Evolutionary conservation across 2,329 filamentous ascomycete genomes (phyloP), one percentile per base, ranked within the genome.

Genomic region (Aspergillus fumigatiaffinis): DNA sequence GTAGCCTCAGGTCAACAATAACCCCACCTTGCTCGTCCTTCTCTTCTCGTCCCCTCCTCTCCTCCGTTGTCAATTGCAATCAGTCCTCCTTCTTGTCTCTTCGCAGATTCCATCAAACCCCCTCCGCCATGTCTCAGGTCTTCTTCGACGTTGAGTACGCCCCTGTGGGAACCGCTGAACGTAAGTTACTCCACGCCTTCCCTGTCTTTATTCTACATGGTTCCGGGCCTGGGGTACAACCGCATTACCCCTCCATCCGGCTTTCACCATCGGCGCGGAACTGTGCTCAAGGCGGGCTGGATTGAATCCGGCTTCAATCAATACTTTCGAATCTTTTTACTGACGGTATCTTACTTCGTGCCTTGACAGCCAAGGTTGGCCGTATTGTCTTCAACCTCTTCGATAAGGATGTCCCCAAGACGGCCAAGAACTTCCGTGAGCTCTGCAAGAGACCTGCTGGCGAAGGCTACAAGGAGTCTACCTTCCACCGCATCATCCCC

Each of bases 401-500:
- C 84, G 84, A 93, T 75, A 84, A 91, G 66, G 83, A 87, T 61
- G 91, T 96, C 75, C 93, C 93, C 77, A 94, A 89, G 86, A 97
- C 93, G 56, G 82, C 84, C 68, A 82, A 84, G 77, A 94, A 94
- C 86, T 95, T 95, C 87, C 85, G 84, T 67, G 86, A 86, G 75
- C 89, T 94, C 72, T 92, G 89, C 88, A 91, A 87, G 63, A 83
- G 83, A 67, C 84, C 90, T 82, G 86, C 91, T 80, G 90, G 90
- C 73, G 87, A 89, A 77, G 90, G 91, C 69, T 96, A 95, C 84
- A 78, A 84, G 76, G 86, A 85, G 73, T 94, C 90, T 68, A 83
- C 84, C 66, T 96, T 96, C 88, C 91, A 96, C 85, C 91, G 92
- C 70, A 88, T 96, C 79, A 96, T 96, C 79, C 89, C 89, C 68